Percentiles rank a stretch among this genome's conserved stretches.
Conservation (phyloP, 352 stramenopile species). For the Phytopythium aichiense region DNA sequence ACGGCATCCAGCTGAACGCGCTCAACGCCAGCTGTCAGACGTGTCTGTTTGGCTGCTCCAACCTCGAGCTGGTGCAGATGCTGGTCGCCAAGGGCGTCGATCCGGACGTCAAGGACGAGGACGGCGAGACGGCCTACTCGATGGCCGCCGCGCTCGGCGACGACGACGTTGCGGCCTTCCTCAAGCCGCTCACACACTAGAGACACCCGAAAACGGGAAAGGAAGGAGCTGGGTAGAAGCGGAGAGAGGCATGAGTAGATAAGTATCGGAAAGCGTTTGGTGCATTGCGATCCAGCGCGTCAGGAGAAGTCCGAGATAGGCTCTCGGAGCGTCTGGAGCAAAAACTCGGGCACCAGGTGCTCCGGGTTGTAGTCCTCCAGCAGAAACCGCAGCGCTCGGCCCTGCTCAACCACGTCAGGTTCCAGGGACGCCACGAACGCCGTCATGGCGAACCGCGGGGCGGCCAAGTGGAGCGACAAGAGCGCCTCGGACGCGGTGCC, state of each 20-base stretch:
- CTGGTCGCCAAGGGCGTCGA: slow-evolving; percentile 66
- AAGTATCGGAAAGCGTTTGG: neutral
- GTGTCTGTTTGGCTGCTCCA: slow-evolving; percentile 79
- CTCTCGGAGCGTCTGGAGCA: slow-evolving; percentile 16
- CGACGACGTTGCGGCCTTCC: slow-evolving; percentile 62
- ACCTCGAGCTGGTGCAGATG: slow-evolving; percentile 57
- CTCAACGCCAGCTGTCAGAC: slow-evolving; percentile 69
- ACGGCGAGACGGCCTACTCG: slow-evolving; percentile 66
- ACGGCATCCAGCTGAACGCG: slow-evolving; percentile 59
- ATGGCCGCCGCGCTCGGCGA: slow-evolving; percentile 74
- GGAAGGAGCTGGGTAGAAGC: neutral
- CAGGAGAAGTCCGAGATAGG: slow-evolving; percentile 12
- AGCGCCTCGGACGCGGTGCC: slow-evolving; percentile 30
- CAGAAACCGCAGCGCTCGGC: slow-evolving; percentile 18
- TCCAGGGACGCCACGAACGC: slow-evolving; percentile 20
- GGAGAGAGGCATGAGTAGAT: neutral
- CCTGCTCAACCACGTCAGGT: slow-evolving; percentile 14
- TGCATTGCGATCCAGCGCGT: neutral
- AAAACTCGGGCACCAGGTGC: slow-evolving; percentile 26
- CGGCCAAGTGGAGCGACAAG: slow-evolving; percentile 29
- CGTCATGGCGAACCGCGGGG: slow-evolving; percentile 11
- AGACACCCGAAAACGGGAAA: no score
- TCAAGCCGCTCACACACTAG: slow-evolving; percentile 35
- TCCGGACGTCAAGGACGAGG: slow-evolving; percentile 49
- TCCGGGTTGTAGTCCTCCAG: slow-evolving; percentile 29